These are phyloP conservation scores for Plasmodium inui DNA, from an alignment of 169 alveolate species.

Conservation along the genomic window DNA sequence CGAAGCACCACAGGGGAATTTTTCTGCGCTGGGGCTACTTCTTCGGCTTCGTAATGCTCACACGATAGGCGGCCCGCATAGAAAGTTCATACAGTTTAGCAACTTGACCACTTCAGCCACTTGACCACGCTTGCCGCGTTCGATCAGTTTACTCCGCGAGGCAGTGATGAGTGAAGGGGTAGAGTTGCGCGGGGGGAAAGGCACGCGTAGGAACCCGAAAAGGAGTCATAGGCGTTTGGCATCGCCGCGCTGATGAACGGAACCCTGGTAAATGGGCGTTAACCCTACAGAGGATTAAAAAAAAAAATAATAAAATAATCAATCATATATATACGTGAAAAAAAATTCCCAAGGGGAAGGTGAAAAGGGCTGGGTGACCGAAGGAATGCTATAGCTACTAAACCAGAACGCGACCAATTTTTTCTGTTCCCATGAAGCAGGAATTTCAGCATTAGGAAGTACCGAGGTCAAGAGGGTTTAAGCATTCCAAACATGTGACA, in stretches of 20 bases:
- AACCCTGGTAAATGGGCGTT: not conserved
- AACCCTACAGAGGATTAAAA: not conserved
- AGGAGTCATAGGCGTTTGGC: not conserved
- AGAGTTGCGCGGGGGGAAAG: not conserved
- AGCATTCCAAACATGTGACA: not conserved
- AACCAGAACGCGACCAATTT: not conserved
- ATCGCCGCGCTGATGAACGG: not conserved
- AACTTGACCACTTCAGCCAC: not conserved
- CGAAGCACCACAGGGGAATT: not conserved
- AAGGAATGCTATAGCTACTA: not conserved
- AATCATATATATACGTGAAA: too few relatives aligned
- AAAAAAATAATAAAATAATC: too few relatives aligned
- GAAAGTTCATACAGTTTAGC: too few relatives aligned
- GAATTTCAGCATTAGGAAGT: not conserved
- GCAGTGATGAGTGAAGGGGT: not conserved
- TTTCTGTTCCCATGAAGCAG: not conserved
- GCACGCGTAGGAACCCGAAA: not conserved
- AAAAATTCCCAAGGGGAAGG: not conserved
- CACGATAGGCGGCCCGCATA: not conserved
- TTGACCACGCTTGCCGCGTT: not conserved
- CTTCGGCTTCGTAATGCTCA: not conserved
- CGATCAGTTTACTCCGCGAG: not conserved
- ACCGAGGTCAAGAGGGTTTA: not conserved
- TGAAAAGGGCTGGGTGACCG: not conserved
- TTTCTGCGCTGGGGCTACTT: not conserved